A percentile compares a stretch with the other conserved stretches of the same genome.
Conservation (phyloP, 2,329 filamentous ascomycete species). For the Trichocomaceae sp. region DNA sequence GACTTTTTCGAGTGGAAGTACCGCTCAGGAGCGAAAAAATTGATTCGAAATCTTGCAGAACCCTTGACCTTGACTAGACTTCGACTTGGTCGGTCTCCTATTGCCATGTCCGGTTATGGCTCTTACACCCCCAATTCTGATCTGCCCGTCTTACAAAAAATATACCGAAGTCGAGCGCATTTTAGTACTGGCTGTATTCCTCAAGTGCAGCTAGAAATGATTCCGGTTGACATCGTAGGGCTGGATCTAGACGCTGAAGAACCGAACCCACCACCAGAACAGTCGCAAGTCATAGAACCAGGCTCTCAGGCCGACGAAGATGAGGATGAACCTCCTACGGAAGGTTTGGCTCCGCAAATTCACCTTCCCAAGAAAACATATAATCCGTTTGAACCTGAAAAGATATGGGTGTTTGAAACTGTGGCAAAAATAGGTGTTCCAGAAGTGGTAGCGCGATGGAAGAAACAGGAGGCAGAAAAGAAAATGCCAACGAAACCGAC, state of each 20-base stretch:
- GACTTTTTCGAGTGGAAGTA: constrained; percentile 84
- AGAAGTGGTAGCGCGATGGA: constrained; percentile 59
- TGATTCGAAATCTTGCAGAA: constrained; percentile 72
- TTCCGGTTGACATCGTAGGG: constrained; percentile 68
- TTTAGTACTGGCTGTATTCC: constrained; percentile 65
- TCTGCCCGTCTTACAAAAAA: constrained; percentile 55
- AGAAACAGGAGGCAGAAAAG: constrained; percentile 36
- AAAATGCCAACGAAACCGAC: constrained; percentile 20
- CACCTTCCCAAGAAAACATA: constrained; percentile 34
- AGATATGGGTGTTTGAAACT: constrained; percentile 62
- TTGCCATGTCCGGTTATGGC: constrained; percentile 22
- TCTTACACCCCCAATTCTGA: constrained; percentile 37
- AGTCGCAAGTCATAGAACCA: constrained; percentile 17
- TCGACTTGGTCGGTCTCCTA: constrained; percentile 31
- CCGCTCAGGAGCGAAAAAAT: constrained; percentile 71
- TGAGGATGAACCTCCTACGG: constrained; percentile 23
- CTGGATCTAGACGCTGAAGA: constrained; percentile 69
- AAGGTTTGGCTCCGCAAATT: constrained; percentile 17
- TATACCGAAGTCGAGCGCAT: constrained; percentile 64
- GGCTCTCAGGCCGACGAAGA: constrained; percentile 27
- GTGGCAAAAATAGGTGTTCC: constrained; percentile 60
- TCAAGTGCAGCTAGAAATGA: constrained; percentile 72
- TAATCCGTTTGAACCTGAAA: constrained; percentile 59
- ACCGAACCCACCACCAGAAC: constrained; percentile 48
- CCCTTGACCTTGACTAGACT: constrained; percentile 62